These are phyloP conservation scores for Puccinia novopanici DNA, from an alignment of 1,284 basidiomycete genomes.

Conservation along the genomic window DNA sequence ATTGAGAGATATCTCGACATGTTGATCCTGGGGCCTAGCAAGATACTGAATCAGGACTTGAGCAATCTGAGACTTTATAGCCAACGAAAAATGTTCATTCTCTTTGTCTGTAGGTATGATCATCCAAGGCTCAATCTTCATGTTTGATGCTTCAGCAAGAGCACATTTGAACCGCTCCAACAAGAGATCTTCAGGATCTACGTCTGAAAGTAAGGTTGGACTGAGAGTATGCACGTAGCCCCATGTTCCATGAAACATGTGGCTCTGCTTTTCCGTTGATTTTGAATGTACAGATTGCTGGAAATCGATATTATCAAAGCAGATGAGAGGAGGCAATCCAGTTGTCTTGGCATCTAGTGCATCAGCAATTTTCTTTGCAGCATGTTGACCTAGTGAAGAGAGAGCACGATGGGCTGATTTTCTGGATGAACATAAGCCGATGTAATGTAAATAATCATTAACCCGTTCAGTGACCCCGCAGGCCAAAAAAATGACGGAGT, in stretches of 20 bases:
- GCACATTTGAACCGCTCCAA: not conserved
- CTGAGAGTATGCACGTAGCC: not conserved
- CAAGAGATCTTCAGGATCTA: not conserved
- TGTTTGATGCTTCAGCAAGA: not conserved
- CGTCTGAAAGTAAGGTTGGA: not conserved
- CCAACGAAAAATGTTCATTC: not conserved
- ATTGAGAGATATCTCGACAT: not conserved
- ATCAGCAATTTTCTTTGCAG: not conserved
- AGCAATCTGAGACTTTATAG: not conserved
- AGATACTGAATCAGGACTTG: not conserved
- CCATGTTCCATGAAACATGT: conserved; percentile 11
- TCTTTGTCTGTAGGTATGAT: not conserved
- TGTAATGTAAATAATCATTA: not conserved
- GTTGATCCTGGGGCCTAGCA: not conserved
- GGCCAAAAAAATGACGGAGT: not conserved
- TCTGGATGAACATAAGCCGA: not conserved
- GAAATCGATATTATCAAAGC: conserved; percentile 12
- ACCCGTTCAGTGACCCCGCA: not conserved
- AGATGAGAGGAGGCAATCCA: not conserved
- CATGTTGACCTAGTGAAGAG: not conserved
- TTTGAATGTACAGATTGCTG: not conserved
- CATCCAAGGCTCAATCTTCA: not conserved
- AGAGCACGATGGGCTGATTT: not conserved
- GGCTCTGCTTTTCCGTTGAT: not conserved
- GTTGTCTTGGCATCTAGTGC: not conserved